phyloP scores from a whole-genome alignment of 805 yeast genomes.

The Metschnikowia anglica region DNA sequence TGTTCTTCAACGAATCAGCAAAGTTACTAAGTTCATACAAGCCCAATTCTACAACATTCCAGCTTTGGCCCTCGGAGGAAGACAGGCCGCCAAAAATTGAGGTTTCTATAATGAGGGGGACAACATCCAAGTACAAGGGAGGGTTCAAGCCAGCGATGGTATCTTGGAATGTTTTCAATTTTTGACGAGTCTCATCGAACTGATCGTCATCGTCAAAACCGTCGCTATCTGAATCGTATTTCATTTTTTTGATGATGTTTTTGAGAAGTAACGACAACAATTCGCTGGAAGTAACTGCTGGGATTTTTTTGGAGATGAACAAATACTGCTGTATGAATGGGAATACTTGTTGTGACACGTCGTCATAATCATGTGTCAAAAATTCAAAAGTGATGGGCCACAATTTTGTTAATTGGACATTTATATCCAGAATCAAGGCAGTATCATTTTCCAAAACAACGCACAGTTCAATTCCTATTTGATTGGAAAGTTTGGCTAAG shows the following conservation, averaged over 20 bases:
- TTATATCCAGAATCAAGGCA: constrained; percentile 36
- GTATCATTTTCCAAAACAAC: constrained; percentile 56
- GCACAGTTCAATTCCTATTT: constrained; percentile 75
- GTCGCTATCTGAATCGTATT: constrained; percentile 72
- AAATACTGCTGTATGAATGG: constrained; percentile 77
- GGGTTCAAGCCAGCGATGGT: constrained; percentile 61
- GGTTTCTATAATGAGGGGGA: constrained; percentile 56
- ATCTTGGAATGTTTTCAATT: constrained; percentile 79
- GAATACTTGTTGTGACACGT: constrained; percentile 78
- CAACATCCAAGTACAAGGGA: constrained; percentile 56
- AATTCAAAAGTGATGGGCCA: constrained; percentile 74
- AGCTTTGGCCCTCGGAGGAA: constrained; percentile 6
- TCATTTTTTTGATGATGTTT: constrained; percentile 74
- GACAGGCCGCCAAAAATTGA: constrained; percentile 17
- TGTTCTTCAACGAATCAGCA: constrained; percentile 77
- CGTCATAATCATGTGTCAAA: constrained; percentile 83
- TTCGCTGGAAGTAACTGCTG: constrained; percentile 38
- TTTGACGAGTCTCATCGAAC: constrained; percentile 74
- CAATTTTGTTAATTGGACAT: constrained; percentile 49
- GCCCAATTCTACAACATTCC: constrained; percentile 75
- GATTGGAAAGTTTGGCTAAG: constrained; percentile 69
- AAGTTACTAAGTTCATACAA: constrained; percentile 75
- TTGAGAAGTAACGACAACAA: constrained; percentile 62
- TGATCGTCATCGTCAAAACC: constrained; percentile 60
- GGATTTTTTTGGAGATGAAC: constrained; percentile 61